Evolutionary conservation across 805 yeast species (phyloP).

Genomic region (Yarrowia osloensis): DNA sequence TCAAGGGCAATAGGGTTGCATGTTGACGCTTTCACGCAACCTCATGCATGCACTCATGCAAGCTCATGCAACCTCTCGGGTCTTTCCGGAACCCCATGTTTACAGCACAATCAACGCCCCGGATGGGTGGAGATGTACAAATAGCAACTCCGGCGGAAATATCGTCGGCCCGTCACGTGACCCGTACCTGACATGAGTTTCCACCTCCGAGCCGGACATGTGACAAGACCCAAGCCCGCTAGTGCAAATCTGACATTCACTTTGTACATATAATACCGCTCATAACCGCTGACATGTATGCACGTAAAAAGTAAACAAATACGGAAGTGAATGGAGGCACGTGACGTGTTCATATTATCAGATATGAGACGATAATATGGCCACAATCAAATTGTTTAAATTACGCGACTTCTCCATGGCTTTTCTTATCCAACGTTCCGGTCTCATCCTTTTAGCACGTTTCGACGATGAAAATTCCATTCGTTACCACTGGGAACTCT

Average conservation of each 20-base stretch:
- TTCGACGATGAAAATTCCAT: not conserved
- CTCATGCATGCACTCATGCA: conserved; percentile 13
- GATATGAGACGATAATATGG: not conserved
- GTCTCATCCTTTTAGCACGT: not conserved
- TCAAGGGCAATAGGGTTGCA: conserved; percentile 29
- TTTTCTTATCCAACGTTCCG: not conserved
- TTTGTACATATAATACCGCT: conserved; percentile 6
- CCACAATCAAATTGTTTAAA: not conserved
- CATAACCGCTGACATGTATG: conserved; percentile 23
- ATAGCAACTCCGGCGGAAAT: not conserved
- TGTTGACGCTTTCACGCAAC: conserved; percentile 27
- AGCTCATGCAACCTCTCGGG: conserved; percentile 18
- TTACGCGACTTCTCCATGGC: not conserved
- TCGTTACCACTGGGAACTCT: not conserved
- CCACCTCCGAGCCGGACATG: not conserved
- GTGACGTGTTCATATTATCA: not conserved
- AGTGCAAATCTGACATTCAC: not conserved
- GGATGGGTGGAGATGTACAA: conserved; percentile 2
- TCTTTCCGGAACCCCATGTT: conserved; percentile 28
- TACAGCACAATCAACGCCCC: not conserved
- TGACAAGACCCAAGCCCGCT: not conserved
- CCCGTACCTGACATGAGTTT: not conserved
- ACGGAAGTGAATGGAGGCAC: not conserved
- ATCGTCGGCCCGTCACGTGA: not conserved
- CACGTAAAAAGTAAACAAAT: conserved; percentile 19